Evolutionary conservation across 805 yeast genomes (phyloP), one percentile per base, ranked within the genome.

Genomic region (Barnettozyma wickerhamii): DNA sequence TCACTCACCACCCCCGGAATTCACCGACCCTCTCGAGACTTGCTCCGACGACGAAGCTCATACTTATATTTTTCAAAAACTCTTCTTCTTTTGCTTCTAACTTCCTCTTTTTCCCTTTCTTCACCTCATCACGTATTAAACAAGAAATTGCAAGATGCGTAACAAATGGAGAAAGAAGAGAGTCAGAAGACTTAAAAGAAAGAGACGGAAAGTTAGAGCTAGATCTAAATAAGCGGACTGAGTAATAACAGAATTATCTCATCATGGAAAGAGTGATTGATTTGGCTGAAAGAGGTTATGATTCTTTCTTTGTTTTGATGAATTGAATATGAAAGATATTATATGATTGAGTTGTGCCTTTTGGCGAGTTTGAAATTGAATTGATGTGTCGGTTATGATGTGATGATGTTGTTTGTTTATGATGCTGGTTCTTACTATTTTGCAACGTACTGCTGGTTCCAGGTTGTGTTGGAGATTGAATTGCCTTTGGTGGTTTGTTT

Each of bases 161-260:
- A 82, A 85, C 77, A 90, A 90, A 85, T 90, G 97, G 98, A 91
- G 96, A 86, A 91, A 91, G 86, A 91, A 91, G 95, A 91, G 98
- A 90, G 95, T 85, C 75, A 90, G 98, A 87, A 88, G 98, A 87
- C 86, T 91, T 72, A 91, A 91, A 87, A 88, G 97, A 82, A 91
- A 91, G 95, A 87, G 98, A 85, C 96, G 98, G 97, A 91, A 91
- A 96, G 96, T 91, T 68, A 88, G 98, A 87, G 98, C 98, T 77
- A 89, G 98, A 87, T 87, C 96, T 81, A 86, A 86, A 83, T 86
- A 84, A 84, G 79, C 85, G 84, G 66, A 63, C 56, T 52, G 52
- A 48, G 44, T 47, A 47, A 41, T 47, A 29, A 23, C 12, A 12
- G 12, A n/a, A n/a, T n/a, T n/a, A n/a, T n/a, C n/a, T n/a, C n/a